Evolutionary conservation across 352 stramenopile genomes (phyloP), one percentile per base, ranked within the genome.

Genomic region (Halophytophthora polymorphica): DNA sequence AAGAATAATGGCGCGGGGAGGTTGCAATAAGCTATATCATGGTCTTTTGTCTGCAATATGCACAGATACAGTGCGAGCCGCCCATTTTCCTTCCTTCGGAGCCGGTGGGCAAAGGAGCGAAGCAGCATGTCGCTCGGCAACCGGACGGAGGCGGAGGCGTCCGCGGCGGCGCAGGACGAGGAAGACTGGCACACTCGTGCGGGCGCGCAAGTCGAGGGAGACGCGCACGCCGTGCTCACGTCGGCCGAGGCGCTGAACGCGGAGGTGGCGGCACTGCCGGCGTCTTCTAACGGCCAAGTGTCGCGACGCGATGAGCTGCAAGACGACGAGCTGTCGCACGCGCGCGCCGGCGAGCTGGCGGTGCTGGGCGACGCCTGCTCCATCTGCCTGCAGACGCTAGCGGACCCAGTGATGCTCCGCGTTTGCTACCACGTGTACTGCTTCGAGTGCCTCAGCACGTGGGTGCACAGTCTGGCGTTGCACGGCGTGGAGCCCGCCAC

Each of bases 371-470:
- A 89, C 50, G 64, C 69, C 14, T 91, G 81, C 35, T 52, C 81
- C 1, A 91, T 91, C 43, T 91, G 81, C 25, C 63, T 91, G 13
- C 71, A 89, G 50, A 64, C 49, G 0, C 62, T 89, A 0, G 57
- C 55, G n/a, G 69, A 80, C 47, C 43, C 81, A 0, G 76, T 79
- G 45, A 88, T 91, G 72, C 48, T 88, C 6, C 66, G 60, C 6
- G 33, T 38, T 14, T 91, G 81, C 56, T 82, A 78, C 39, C 81
- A 91, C 55, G 78, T 88, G 7, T 91, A 85, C 61, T 91, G 81
- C 55, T 71, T 72, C 55, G 71, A 73, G 51, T 91, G 81, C 52
- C 42, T 91, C 13, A 74, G 66, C 37, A 77, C 64, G 11, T 91
- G 81, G 81, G 69, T 69, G 43, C 57, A 70, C 21, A 86, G 71